Evolutionary conservation across 441 rosid species (phyloP).

Genomic region (Erysimum cheiri): DNA sequence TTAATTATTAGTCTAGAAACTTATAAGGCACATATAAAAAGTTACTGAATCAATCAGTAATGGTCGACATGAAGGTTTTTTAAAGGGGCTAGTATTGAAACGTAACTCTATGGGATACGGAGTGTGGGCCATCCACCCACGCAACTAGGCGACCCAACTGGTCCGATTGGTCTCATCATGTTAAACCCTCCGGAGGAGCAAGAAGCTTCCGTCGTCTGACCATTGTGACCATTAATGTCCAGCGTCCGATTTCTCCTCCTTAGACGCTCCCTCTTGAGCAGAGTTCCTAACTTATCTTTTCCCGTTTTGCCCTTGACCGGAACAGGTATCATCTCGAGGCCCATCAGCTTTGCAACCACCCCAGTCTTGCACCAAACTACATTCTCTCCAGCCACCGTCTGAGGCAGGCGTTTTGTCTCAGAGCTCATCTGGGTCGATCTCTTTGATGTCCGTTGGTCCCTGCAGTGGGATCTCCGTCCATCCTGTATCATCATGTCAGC

Average conservation of each 20-base stretch:
- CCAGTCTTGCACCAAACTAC: constrained; percentile 93
- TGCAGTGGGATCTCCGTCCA: constrained; percentile 38
- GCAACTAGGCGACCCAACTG: constrained; percentile 43
- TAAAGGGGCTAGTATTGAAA: not conserved
- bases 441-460: constrained; percentile 32
- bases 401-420: constrained; percentile 45
- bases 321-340: constrained; percentile 77
- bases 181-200: constrained; percentile 42
- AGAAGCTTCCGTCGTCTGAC: constrained; percentile 46
- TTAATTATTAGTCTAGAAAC: not conserved
- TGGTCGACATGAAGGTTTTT: constrained; percentile 16
- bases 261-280: constrained; percentile 55
- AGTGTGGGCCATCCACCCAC: constrained; percentile 52
- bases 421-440: constrained; percentile 38
- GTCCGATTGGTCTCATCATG: constrained; percentile 20
- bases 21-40: constrained; percentile 11
- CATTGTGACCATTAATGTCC: constrained; percentile 26
- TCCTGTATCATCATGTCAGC: constrained; percentile 33
- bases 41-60: constrained; percentile 18
- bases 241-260: constrained; percentile 53
- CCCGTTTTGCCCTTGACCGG: constrained; percentile 42
- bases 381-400: constrained; percentile 54
- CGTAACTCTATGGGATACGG: constrained; percentile 42
- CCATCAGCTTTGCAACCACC: constrained; percentile 88
- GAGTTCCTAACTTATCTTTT: constrained; percentile 41